Evolutionary conservation across 495 filamentous ascomycete genomes (phyloP).

Genomic region (Penicillium ochrochloron): DNA sequence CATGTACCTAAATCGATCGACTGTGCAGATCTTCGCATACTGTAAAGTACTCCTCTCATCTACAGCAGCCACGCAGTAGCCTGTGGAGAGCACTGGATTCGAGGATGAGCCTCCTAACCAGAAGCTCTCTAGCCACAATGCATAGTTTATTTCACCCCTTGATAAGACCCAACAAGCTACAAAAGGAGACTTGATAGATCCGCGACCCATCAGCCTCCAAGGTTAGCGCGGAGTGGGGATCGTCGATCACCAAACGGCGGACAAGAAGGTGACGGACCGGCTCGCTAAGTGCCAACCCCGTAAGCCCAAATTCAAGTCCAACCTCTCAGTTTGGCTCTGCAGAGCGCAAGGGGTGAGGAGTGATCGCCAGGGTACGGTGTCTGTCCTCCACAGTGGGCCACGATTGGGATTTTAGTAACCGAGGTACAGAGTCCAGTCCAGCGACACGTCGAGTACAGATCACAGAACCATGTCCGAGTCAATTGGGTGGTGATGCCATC

Average conservation of each 20-base stretch:
- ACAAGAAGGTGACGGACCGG: conserved; percentile 23
- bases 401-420: not conserved
- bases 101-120: not conserved
- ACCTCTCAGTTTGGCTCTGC: conserved; percentile 5
- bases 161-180: not conserved
- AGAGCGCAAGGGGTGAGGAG: conserved; percentile 21
- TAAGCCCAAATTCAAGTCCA: conserved; percentile 11
- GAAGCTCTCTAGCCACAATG: not conserved
- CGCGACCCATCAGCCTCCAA: not conserved
- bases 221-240: conserved; percentile 4
- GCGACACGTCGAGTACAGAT: not conserved
- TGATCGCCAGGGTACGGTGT: not conserved
- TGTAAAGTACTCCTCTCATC: not conserved
- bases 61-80: not conserved
- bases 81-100: not conserved
- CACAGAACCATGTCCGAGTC: not conserved
- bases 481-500: not conserved
- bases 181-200: not conserved
- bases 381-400: not conserved
- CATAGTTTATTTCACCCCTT: no score
- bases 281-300: conserved; percentile 21
- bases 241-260: conserved; percentile 32
- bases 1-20: conserved; percentile 32
- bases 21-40: conserved; percentile 14
- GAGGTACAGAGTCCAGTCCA: no score